Base-by-base conservation (phyloP, 2,329 filamentous ascomycete genomes). In the Colletotrichum echinochloae region DNA sequence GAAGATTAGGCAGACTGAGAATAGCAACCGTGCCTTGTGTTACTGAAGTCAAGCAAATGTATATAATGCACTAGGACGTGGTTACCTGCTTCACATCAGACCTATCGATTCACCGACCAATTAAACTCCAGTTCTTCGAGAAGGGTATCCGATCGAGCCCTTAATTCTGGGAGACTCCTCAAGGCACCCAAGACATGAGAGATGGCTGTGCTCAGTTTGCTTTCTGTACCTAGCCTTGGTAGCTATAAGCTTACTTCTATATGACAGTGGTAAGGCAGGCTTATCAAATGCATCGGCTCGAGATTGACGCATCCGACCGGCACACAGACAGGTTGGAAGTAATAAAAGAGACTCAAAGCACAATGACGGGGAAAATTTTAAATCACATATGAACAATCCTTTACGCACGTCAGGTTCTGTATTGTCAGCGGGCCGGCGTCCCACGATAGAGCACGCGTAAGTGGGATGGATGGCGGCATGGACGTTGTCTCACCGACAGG, bases 401-500 rank as follows among this genome's bases (percentile, higher is more conserved):
- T n/a, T 26, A 5, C 1, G n/a, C 8, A 26, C 12, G n/a, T 26
- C 35, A 28, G 14, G 7, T 20, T 8, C 12, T 39, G 33, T n/a
- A 20, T n/a, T 56, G 52, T 39, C 14, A 18, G 12, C 20, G n/a
- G n/a, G 52, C 52, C 3, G 20, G 52, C n/a, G 26, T 55, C 33
- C 33, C 11, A 11, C 6, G 5, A 18, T 35, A 28, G 41, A 67
- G 23, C 16, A 26, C 52, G 18, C 44, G 14, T 5, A 30, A 28
- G 59, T 33, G 18, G 8, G 30, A 51, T 18, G 39, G 30, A 33
- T n/a, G 20, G 18, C n/a, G n/a, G 8, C 11, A 37, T 18, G 18
- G 16, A 46, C 60, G 41, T 62, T 44, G 39, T 62, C 49, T 60
- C 23, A 61, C 48, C 33, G 49, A 37, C 23, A 44, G 18, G 30